These are phyloP conservation scores for Rhizopogon sp. DNA, from an alignment of 768 basidiomycete genomes.

Conservation along the genomic window DNA sequence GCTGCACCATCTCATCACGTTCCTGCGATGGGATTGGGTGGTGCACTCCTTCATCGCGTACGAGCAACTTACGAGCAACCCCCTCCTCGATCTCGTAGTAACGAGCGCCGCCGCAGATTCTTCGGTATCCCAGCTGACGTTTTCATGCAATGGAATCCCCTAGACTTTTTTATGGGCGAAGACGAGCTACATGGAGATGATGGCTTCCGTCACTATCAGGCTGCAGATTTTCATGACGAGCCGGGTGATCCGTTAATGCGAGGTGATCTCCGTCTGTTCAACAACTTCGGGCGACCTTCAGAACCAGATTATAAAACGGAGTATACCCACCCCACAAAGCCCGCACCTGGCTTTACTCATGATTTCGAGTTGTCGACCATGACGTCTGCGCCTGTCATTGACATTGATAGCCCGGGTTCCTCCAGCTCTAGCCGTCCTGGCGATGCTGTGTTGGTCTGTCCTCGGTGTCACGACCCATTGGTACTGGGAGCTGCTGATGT, in stretches of 20 bases:
- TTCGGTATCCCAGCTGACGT: slow-evolving; percentile 24
- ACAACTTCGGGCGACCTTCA: slow-evolving; percentile 1
- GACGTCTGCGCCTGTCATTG: slow-evolving; percentile 31
- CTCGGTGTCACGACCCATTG: slow-evolving; percentile 60
- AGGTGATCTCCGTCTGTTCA: background rate
- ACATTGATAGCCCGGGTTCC: slow-evolving; percentile 33
- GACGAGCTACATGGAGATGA: slow-evolving; percentile 12
- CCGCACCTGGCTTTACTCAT: slow-evolving; percentile 61
- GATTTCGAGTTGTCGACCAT: slow-evolving; percentile 46
- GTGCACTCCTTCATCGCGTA: slow-evolving; percentile 48
- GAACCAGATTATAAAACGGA: slow-evolving; percentile 45
- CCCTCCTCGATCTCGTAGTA: slow-evolving; percentile 1
- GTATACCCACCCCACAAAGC: slow-evolving; percentile 60
- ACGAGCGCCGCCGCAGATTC: slow-evolving; percentile 4
- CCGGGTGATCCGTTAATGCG: background rate
- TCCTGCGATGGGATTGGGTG: slow-evolving; percentile 62
- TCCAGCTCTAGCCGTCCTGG: slow-evolving; percentile 22
- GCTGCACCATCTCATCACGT: slow-evolving; percentile 51
- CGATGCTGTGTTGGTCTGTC: slow-evolving; percentile 56
- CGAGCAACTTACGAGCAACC: slow-evolving; percentile 15
- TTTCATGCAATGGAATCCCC: slow-evolving; percentile 25
- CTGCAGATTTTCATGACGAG: background rate
- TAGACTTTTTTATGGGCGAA: slow-evolving; percentile 14
- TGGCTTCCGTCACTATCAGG: slow-evolving; percentile 10
- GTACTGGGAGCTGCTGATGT: slow-evolving; percentile 47